phyloP scores from a whole-genome alignment of 2,329 filamentous ascomycete genomes.

The Talaromyces amestolkiae region DNA sequence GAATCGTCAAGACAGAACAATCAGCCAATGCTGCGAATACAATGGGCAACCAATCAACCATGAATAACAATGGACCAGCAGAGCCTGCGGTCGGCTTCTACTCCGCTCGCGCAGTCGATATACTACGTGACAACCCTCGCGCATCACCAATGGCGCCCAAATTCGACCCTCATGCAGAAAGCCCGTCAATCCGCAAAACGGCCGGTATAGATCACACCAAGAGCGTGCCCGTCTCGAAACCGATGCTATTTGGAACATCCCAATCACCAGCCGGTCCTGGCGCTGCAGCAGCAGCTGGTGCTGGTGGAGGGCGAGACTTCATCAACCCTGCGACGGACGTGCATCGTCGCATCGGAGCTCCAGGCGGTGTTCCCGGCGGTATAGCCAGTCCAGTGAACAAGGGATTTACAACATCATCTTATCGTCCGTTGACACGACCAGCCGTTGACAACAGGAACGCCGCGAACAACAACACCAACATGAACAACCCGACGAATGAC shows the following conservation, averaged over 20 bases:
- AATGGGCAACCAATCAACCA: slow-evolving; percentile 17
- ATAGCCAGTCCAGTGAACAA: slow-evolving; percentile 34
- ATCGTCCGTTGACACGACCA: slow-evolving; percentile 46
- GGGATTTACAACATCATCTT: slow-evolving; percentile 40
- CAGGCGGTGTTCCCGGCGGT: slow-evolving; percentile 24
- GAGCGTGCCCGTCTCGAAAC: slow-evolving; percentile 67
- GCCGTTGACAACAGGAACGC: slow-evolving; percentile 31
- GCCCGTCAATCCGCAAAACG: slow-evolving; percentile 84
- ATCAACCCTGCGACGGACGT: slow-evolving; percentile 37
- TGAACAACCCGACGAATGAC: slow-evolving; percentile 25
- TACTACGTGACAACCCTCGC: slow-evolving; percentile 53
- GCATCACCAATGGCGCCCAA: slow-evolving; percentile 48
- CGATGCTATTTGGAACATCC: slow-evolving; percentile 33
- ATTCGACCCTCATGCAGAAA: slow-evolving; percentile 74
- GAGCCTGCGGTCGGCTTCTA: slow-evolving; percentile 62
- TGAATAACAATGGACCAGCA: background rate
- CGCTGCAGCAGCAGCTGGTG: background rate
- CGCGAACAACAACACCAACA: slow-evolving; percentile 21
- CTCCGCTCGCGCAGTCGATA: slow-evolving; percentile 64
- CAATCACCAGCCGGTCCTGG: slow-evolving; percentile 20
- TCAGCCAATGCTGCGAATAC: slow-evolving; percentile 24
- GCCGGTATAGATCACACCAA: slow-evolving; percentile 79
- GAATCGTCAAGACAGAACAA: slow-evolving; percentile 13
- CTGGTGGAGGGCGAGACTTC: slow-evolving; percentile 29
- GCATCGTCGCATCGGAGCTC: slow-evolving; percentile 37